These are phyloP conservation scores for Calonectria naviculata DNA, from an alignment of 2,329 filamentous ascomycete genomes.

Conservation along the genomic window DNA sequence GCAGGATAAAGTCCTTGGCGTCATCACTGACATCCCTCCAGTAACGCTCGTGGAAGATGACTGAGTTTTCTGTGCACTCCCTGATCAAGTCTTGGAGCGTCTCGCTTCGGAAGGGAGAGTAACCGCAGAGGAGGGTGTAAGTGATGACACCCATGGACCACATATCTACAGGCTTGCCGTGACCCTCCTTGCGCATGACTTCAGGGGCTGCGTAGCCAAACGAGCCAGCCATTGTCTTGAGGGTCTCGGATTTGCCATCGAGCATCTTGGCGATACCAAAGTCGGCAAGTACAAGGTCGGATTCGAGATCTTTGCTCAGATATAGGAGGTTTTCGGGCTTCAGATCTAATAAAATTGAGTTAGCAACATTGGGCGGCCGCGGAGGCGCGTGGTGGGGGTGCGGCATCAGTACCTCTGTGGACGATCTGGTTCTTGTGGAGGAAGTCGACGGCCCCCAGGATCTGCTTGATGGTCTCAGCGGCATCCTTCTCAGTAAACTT, in stretches of 20 bases:
- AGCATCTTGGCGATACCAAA: conserved; percentile 99
- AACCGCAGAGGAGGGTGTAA: conserved; percentile 97
- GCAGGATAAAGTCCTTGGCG: conserved; percentile 92
- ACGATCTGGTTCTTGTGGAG: conserved; percentile 95
- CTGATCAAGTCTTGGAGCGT: conserved; percentile 93
- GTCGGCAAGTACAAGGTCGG: conserved; percentile 92
- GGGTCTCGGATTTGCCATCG: conserved; percentile 87
- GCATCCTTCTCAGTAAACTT: conserved; percentile 99
- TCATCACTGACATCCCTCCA: conserved; percentile 98
- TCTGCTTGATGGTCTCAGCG: conserved; percentile 93
- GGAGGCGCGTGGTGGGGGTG: background rate
- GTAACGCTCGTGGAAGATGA: conserved; percentile 97
- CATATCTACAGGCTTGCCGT: conserved; percentile 99
- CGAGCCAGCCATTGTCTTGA: conserved; percentile 98
- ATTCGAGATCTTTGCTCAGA: conserved; percentile 80
- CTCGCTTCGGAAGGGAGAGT: conserved; percentile 97
- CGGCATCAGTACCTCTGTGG: conserved; percentile 78
- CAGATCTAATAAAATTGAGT: conserved; percentile 73
- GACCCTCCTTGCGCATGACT: conserved; percentile 97
- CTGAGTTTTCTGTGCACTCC: conserved; percentile 85
- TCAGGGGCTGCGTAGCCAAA: conserved; percentile 98
- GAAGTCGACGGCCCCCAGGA: conserved; percentile 93
- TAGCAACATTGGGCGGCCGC: background rate
- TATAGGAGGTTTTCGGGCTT: conserved; percentile 99
- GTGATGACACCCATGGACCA: conserved; percentile 99